Conservation (phyloP, 2,329 filamentous ascomycete species). For the Amauroascus niger region DNA sequence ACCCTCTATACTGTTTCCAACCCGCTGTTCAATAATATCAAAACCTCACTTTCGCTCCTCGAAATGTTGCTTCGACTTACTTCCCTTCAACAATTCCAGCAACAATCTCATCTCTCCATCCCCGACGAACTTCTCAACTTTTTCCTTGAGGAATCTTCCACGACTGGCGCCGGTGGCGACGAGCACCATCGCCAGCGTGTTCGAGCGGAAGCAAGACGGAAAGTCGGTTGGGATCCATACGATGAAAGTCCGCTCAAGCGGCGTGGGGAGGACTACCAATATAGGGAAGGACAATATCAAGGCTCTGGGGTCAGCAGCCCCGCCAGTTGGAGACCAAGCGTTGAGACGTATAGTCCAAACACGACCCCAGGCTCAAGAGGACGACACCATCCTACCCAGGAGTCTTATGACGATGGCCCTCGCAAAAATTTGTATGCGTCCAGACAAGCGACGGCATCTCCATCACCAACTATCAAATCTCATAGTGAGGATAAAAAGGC, state of each 20-base stretch:
- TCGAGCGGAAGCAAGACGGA: conserved; percentile 49
- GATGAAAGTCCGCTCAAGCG: conserved; percentile 60
- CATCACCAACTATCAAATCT: not conserved
- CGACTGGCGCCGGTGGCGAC: conserved; percentile 56
- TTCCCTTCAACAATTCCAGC: conserved; percentile 84
- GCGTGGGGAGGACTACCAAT: conserved; percentile 56
- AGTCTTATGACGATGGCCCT: not conserved
- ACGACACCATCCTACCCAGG: not conserved
- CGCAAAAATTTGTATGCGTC: not conserved
- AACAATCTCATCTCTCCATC: conserved; percentile 78
- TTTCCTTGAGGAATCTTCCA: conserved; percentile 63
- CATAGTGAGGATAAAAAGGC: not conserved
- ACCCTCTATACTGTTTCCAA: conserved; percentile 32
- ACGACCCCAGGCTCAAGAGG: conserved; percentile 1
- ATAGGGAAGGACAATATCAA: conserved; percentile 25
- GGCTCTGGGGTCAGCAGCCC: conserved; percentile 7
- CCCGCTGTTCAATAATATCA: conserved; percentile 45
- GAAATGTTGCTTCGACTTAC: conserved; percentile 81
- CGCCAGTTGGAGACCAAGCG: not conserved
- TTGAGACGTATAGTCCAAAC: not conserved
- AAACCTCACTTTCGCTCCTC: conserved; percentile 65
- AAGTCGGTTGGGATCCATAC: conserved; percentile 63
- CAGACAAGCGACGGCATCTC: not conserved
- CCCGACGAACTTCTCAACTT: conserved; percentile 82
- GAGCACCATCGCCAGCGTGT: conserved; percentile 51